Conservation (phyloP, 805 yeast genomes). For the Yarrowia sp. region DNA sequence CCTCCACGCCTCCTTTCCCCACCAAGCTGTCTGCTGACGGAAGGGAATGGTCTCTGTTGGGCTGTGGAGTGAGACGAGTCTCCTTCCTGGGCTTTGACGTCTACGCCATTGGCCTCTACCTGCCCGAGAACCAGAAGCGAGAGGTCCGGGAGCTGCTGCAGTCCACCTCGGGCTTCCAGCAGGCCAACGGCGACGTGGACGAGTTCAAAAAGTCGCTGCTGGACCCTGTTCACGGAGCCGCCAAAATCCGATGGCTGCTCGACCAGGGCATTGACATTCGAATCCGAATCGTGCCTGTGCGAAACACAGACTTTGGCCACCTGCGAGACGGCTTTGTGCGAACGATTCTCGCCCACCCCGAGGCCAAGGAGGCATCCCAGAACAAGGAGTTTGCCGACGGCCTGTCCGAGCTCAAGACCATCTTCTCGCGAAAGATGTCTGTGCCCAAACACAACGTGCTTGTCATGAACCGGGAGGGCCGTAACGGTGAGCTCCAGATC, state of each 20-base stretch:
- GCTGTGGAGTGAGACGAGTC: conserved; percentile 78
- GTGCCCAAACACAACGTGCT: conserved; percentile 73
- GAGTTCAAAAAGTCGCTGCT: conserved; percentile 32
- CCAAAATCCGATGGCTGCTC: conserved; percentile 55
- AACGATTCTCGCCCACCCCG: conserved; percentile 65
- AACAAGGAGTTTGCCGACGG: conserved; percentile 55
- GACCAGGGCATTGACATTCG: conserved; percentile 58
- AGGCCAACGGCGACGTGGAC: conserved; percentile 3
- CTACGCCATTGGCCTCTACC: conserved; percentile 80
- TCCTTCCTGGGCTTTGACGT: conserved; percentile 80
- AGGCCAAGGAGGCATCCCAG: conserved; percentile 46
- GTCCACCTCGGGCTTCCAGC: conserved; percentile 13
- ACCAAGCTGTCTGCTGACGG: conserved; percentile 33
- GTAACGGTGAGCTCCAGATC: conserved; percentile 47
- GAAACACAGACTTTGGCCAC: conserved; percentile 90
- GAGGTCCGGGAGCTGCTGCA: conserved; percentile 31
- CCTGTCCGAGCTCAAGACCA: conserved; percentile 58
- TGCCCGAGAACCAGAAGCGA: conserved; percentile 54
- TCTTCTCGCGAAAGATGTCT: conserved; percentile 62
- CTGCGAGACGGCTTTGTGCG: conserved; percentile 84
- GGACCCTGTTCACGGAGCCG: conserved; percentile 51
- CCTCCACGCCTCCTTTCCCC: conserved; percentile 39
- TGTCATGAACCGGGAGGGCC: conserved; percentile 49
- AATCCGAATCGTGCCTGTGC: conserved; percentile 76
- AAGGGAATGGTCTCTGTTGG: conserved; percentile 54